phyloP scores from a whole-genome alignment of 306 rosid genomes.

The Rubus parviflorus region DNA sequence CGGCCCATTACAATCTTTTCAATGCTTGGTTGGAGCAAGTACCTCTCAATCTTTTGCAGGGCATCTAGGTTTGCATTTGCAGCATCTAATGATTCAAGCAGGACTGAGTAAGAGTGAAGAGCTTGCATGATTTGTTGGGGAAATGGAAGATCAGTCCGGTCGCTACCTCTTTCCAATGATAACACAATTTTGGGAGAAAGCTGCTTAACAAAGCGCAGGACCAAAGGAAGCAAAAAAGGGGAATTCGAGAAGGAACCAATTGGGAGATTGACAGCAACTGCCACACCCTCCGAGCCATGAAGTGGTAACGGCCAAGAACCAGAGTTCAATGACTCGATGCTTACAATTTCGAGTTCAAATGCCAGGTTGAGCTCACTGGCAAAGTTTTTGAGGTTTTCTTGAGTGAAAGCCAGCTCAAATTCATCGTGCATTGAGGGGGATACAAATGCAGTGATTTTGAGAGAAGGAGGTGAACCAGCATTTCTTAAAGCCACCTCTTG shows the following conservation, averaged over 20 bases:
- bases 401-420: conserved; percentile 76
- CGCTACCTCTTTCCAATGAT: conserved; percentile 64
- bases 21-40: conserved; percentile 69
- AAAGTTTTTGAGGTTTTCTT: conserved; percentile 64
- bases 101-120: conserved; percentile 47
- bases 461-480: conserved; percentile 52
- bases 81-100: conserved; percentile 82
- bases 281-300: conserved; percentile 49
- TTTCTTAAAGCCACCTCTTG: conserved; percentile 75
- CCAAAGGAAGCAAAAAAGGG: conserved; percentile 50
- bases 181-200: conserved; percentile 75
- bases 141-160: conserved; percentile 58
- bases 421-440: conserved; percentile 55
- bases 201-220: conserved; percentile 69
- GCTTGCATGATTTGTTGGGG: conserved; percentile 57
- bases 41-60: conserved; percentile 70
- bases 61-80: conserved; percentile 59
- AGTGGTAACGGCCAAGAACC: conserved; percentile 64
- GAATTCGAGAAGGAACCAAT: conserved; percentile 45
- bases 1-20: conserved; percentile 61
- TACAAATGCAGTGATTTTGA: conserved; percentile 77
- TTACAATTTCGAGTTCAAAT: conserved; percentile 61
- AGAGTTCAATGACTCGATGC: conserved; percentile 55
- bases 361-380: conserved; percentile 68
- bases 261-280: conserved; percentile 75